A percentile compares a stretch with the other conserved stretches of the same genome.
Evolutionary conservation across 1,139 yeast genomes (phyloP).

Genomic region (Kodamaea arcana): DNA sequence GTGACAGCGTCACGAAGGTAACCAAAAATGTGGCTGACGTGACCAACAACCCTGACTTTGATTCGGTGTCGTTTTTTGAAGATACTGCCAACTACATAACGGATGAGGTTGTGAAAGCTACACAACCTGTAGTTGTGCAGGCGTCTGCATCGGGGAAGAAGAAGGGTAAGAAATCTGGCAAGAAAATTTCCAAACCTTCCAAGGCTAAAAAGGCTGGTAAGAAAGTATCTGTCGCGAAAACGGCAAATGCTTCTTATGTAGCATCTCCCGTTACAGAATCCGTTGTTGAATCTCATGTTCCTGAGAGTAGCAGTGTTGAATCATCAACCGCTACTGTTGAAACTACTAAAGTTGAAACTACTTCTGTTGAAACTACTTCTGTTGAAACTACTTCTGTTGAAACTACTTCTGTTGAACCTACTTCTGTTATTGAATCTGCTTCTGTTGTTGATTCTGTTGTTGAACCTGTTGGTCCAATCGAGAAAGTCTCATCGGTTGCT

Average conservation of each 20-base stretch:
- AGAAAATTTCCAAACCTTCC: too few relatives aligned
- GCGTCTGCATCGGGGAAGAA: too few relatives aligned
- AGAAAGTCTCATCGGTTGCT: not conserved
- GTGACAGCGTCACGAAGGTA: slow-evolving; percentile 13
- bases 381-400: slow-evolving; percentile 5
- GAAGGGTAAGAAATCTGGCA: too few relatives aligned
- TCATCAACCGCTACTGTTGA: too few relatives aligned
- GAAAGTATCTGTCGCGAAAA: not conserved
- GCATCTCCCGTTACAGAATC: not conserved
- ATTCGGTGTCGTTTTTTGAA: slow-evolving; percentile 18
- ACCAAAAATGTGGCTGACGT: slow-evolving; percentile 17
- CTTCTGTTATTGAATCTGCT: not conserved
- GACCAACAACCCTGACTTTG: slow-evolving; percentile 14
- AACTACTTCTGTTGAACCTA: not conserved
- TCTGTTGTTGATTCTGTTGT: slow-evolving; percentile 1
- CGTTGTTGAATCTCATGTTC: slow-evolving; percentile 1
- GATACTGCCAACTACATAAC: slow-evolving; percentile 14
- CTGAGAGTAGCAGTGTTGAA: not conserved
- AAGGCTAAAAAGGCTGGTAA: not conserved
- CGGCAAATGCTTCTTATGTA: slow-evolving; percentile 1
- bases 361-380: not conserved
- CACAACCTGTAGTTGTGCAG: slow-evolving; percentile 3
- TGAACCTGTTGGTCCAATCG: slow-evolving; percentile 1
- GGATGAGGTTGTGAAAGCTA: slow-evolving; percentile 8
- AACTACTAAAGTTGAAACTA: not conserved